Evolutionary conservation across 495 filamentous ascomycete genomes (phyloP), one percentile per base, ranked within the genome.

Genomic region (Annulohypoxylon bovei): DNA sequence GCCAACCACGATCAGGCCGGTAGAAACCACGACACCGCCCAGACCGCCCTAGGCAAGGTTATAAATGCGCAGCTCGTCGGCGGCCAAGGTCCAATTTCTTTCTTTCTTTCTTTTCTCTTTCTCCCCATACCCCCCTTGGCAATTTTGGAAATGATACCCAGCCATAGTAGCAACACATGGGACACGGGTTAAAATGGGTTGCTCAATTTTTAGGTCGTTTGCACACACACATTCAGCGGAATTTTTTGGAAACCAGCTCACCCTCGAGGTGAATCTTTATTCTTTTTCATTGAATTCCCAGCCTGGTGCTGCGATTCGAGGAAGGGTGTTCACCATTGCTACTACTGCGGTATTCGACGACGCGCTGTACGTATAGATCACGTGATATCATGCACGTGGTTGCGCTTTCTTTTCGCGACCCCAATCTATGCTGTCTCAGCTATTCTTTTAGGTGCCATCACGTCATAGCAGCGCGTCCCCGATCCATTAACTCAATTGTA

Each of bases 211-310:
- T 62, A 16, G 25, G n/a, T 20, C 14, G 0, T 16, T 5, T 18
- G 18, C 0, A 4, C 8, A n/a, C 7, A 2, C 12, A 44, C 3
- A 16, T 7, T 9, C 6, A 16, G 1, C 1, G 0, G 0, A 62
- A 50, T 62, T 62, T 62, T 62, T 62, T 50, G 46, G 27, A 62
- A 62, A 27, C n/a, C 18, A 14, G 20, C n/a, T 6, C 59, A 28
- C 59, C 59, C 8, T 4, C 14, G 9, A 11, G 59, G 59, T 39
- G 59, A 50, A 30, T 32, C 18, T 1, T 11, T 22, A n/a, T 55
- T 11, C 7, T 25, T 73, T 73, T 73, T 73, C 70, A 63, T 73
- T 59, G 50, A 62, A 56, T 1, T 66, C 56, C 30, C 33, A 20
- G 62, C 70, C 62, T 57, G 4, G 62, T 49, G 70, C 70, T 25